These are phyloP conservation scores for Claviceps sp. DNA, from an alignment of 2,329 filamentous ascomycete genomes.

Conservation along the genomic window DNA sequence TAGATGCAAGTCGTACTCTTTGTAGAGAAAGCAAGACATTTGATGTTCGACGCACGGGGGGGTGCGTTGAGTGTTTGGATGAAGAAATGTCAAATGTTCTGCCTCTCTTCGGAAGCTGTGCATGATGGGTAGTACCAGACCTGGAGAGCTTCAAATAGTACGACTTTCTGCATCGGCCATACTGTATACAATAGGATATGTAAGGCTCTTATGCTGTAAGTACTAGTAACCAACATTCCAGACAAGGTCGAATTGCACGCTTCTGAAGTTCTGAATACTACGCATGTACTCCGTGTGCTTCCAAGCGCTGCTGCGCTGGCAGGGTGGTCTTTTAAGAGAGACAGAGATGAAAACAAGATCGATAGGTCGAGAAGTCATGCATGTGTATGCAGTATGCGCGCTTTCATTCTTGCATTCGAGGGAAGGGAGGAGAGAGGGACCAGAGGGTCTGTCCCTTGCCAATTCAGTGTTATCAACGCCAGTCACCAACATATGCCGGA, in stretches of 20 bases:
- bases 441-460: no score
- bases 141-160: background rate
- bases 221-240: background rate
- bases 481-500: no score
- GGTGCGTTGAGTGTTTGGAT: background rate
- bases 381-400: no score
- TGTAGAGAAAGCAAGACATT: background rate
- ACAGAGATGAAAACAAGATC: background rate
- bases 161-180: background rate
- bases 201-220: conserved; percentile 1
- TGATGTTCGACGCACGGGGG: background rate
- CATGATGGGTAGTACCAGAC: background rate
- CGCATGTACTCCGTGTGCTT: background rate
- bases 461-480: no score
- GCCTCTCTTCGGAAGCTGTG: conserved; percentile 1
- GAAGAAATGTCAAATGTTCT: conserved; percentile 1
- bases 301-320: background rate
- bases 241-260: conserved; percentile 1
- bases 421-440: no score
- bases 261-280: background rate
- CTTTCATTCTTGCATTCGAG: no score
- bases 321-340: conserved; percentile 1
- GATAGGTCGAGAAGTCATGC: no score
- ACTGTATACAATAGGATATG: background rate
- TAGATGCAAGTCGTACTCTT: background rate